Base-by-base conservation (phyloP, 2,329 filamentous ascomycete species). In the Microcera coccophila region DNA sequence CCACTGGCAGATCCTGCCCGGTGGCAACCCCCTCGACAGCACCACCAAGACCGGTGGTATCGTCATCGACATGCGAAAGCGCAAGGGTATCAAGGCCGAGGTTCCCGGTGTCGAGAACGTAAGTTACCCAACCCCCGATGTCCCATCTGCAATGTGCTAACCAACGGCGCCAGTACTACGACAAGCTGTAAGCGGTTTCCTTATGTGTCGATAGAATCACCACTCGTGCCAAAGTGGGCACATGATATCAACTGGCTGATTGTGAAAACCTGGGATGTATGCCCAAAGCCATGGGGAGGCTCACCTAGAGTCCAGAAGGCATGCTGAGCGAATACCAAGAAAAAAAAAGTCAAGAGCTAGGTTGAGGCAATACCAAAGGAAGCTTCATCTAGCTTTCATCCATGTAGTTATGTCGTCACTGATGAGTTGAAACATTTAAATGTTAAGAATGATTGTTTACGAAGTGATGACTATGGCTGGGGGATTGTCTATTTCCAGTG, bases 51-150 rank as follows among this genome's bases (percentile, higher is more conserved):
- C 85, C 63, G 93, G 90, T 69, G 72, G 81, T 68, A 78, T 96
- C 62, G 89, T 97, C 62, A 75, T 78, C 68, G 81, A 85, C 47
- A 95, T 94, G 85, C 90, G 93, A 70, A 96, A 96, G 85, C 88
- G 91, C 76, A 98, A 98, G 89, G 93, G 91, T 89, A 79, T 98
- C 81, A 98, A 98, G 89, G 76, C 85, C 67, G 82, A 89, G 64
- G 87, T 96, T 69, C 91, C 93, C 63, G 87, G 85, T 70, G 84
- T 90, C 77, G 88, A 89, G 69, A 95, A 96, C 82, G 89, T 93
- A 82, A 89, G 88, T 87, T 54, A 45, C 28, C 19, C 32, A 15
- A 9, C 29, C 29, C 9, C n/a, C 15, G 8, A 15, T 32, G n/a
- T 32, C 9, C 15, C 15, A 17, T 8, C 9, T 26, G 7, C 29